These are phyloP conservation scores for Groenewaldozyma tartarivorans DNA, from an alignment of 805 yeast genomes.

Conservation along the genomic window DNA sequence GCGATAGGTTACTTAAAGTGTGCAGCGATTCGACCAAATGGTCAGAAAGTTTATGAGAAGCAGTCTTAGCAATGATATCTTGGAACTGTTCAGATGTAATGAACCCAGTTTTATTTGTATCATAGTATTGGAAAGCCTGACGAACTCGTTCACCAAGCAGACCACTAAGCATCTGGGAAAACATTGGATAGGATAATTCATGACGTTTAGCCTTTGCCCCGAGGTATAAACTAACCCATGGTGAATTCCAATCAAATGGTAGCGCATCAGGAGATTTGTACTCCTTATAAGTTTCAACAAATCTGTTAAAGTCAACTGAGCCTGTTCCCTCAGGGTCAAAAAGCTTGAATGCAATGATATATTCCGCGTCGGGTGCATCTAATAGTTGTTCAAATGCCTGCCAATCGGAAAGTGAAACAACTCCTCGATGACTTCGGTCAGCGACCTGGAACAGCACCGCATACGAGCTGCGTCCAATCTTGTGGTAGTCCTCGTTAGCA, in stretches of 20 bases:
- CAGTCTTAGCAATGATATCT: slow-evolving; percentile 28
- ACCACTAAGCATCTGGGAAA: slow-evolving; percentile 37
- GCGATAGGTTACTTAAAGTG: slow-evolving; percentile 28
- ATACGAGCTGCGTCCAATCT: slow-evolving; percentile 47
- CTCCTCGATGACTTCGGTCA: slow-evolving; percentile 64
- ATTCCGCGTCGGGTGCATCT: slow-evolving; percentile 46
- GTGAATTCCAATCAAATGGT: slow-evolving; percentile 35
- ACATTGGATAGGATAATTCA: slow-evolving; percentile 31
- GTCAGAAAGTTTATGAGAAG: slow-evolving; percentile 34
- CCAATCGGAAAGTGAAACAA: slow-evolving; percentile 63
- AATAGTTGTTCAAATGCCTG: slow-evolving; percentile 51
- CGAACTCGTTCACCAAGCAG: slow-evolving; percentile 38
- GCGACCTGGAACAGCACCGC: slow-evolving; percentile 73
- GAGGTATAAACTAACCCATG: slow-evolving; percentile 33
- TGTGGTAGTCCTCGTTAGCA: slow-evolving; percentile 37
- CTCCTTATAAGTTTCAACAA: slow-evolving; percentile 29
- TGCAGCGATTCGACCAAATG: slow-evolving; percentile 29
- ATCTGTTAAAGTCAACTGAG: slow-evolving; percentile 30
- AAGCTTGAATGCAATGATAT: slow-evolving; percentile 39
- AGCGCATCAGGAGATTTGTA: slow-evolving; percentile 27
- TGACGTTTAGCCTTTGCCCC: slow-evolving; percentile 31
- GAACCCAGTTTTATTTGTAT: slow-evolving; percentile 29
- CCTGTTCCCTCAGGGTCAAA: slow-evolving; percentile 32
- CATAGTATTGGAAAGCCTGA: slow-evolving; percentile 33
- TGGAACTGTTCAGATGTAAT: slow-evolving; percentile 33